phyloP scores from a whole-genome alignment of 2,329 filamentous ascomycete genomes.

The Apiospora malaysiana region DNA sequence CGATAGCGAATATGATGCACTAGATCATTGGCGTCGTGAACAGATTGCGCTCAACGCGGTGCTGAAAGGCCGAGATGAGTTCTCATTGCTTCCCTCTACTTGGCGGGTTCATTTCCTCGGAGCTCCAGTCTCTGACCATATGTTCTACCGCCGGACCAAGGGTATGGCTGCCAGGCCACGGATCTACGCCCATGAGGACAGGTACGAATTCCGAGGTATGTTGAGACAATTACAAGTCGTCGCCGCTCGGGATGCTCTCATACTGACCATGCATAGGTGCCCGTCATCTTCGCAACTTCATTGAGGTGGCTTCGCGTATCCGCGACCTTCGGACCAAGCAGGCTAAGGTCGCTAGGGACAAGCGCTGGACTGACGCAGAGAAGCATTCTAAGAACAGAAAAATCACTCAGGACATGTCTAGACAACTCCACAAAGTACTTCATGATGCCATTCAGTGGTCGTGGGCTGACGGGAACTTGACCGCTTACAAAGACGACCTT shows the following conservation, averaged over 20 bases:
- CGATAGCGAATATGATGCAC: constrained; percentile 26
- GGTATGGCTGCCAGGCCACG: constrained; percentile 33
- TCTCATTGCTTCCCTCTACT: constrained; percentile 38
- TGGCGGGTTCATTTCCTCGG: constrained; percentile 41
- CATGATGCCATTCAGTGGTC: constrained; percentile 35
- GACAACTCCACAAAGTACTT: constrained; percentile 30
- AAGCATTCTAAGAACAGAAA: constrained; percentile 4
- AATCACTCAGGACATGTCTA: constrained; percentile 30
- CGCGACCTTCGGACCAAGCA: constrained; percentile 20
- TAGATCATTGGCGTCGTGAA: constrained; percentile 35
- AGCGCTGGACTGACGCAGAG: constrained; percentile 9
- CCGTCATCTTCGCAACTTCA: constrained; percentile 11
- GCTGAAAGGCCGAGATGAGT: constrained; percentile 37
- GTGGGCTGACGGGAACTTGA: constrained; percentile 33
- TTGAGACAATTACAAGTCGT: not conserved
- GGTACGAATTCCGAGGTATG: constrained; percentile 39
- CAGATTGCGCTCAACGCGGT: constrained; percentile 38
- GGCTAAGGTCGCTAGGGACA: constrained; percentile 22
- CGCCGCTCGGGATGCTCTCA: too few relatives aligned
- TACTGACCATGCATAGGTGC: constrained; percentile 18
- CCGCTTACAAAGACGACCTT: constrained; percentile 28
- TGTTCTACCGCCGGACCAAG: constrained; percentile 38
- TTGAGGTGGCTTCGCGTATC: constrained; percentile 17
- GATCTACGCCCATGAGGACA: constrained; percentile 37
- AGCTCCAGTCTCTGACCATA: constrained; percentile 37